A percentile compares a stretch with the other conserved stretches of the same genome.
These are phyloP conservation scores for Elsinoe batatas DNA, from an alignment of 2,329 filamentous ascomycete species.

Conservation along the genomic window DNA sequence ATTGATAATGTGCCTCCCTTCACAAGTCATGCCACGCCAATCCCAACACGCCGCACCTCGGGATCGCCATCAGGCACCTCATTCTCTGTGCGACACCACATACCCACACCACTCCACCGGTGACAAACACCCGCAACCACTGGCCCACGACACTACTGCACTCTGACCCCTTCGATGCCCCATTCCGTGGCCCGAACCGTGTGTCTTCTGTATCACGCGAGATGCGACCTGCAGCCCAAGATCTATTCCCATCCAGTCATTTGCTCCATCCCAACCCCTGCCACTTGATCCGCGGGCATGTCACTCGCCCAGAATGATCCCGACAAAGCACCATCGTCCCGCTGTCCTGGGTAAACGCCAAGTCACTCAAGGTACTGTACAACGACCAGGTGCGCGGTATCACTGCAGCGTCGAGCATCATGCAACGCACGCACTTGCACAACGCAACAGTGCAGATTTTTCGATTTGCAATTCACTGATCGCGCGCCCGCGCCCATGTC, in stretches of 20 bases:
- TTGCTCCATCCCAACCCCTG: neutral
- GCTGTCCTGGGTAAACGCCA: neutral
- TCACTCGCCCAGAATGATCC: neutral
- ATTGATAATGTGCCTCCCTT: neutral
- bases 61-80: constrained; percentile 1
- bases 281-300: neutral
- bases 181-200: neutral
- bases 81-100: neutral
- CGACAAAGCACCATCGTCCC: neutral
- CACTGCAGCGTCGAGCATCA: neutral
- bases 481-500: too few species aligned
- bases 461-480: too few species aligned
- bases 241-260: neutral
- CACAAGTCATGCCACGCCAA: neutral
- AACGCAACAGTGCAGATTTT: too few species aligned
- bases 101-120: neutral
- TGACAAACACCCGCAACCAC: neutral
- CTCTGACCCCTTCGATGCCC: too few species aligned
- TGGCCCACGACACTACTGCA: neutral
- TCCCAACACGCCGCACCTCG: neutral
- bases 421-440: neutral
- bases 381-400: neutral
- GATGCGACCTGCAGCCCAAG: neutral
- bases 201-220: neutral
- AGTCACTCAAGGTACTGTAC: neutral